phyloP scores from a whole-genome alignment of 78 protist genomes.

The Neovahlkampfia damariscottae region DNA sequence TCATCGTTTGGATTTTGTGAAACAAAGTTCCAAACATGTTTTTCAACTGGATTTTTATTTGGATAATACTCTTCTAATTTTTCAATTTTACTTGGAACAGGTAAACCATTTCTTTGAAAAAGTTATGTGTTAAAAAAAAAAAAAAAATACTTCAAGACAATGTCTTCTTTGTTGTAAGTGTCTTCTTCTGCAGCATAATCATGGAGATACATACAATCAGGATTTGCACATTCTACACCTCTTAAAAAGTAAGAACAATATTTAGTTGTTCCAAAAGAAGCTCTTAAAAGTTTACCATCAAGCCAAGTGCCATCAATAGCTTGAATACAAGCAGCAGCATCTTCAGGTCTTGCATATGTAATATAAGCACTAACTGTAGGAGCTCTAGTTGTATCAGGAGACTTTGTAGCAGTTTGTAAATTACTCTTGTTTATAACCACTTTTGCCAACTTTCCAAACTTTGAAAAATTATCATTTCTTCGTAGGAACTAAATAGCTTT shows the following conservation, averaged over 20 bases:
- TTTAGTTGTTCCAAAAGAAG: conserved; percentile 88
- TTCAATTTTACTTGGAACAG: neutral
- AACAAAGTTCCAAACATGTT: neutral
- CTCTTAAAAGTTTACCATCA: conserved; percentile 53
- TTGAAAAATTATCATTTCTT: conserved; percentile 72
- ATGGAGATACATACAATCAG: conserved; percentile 91
- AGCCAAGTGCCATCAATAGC: conserved; percentile 48
- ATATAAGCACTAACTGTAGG: conserved; percentile 58
- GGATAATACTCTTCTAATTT: neutral
- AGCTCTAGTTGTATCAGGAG: conserved; percentile 28
- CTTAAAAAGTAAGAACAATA: conserved; percentile 78
- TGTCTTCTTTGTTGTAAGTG: conserved; percentile 66
- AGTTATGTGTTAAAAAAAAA: too few relatives aligned
- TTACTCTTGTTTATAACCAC: conserved; percentile 60
- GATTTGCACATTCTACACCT: conserved; percentile 61
- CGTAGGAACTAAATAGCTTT: conserved; percentile 7
- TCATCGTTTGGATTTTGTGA: neutral
- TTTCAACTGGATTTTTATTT: neutral
- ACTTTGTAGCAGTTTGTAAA: conserved; percentile 14
- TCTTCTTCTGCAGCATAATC: conserved; percentile 67
- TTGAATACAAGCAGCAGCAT: conserved; percentile 51
- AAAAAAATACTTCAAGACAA: neutral
- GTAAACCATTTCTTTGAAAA: neutral
- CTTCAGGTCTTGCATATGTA: conserved; percentile 56
- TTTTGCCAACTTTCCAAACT: conserved; percentile 75